These are phyloP conservation scores for Canavalia ensiformis DNA, from an alignment of 306 rosid genomes.

Conservation along the genomic window DNA sequence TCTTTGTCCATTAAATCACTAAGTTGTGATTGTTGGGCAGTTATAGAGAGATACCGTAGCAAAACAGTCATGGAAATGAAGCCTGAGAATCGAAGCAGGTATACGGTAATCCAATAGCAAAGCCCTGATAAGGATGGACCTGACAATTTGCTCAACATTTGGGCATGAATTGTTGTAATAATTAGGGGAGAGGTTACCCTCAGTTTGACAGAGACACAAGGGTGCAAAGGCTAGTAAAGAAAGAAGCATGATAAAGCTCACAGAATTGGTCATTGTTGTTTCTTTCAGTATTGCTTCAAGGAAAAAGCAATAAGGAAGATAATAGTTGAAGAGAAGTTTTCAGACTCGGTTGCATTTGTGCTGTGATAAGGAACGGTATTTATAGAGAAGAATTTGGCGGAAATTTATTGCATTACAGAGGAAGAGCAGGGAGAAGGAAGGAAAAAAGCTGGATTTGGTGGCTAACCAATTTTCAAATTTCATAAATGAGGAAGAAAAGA, in stretches of 20 bases:
- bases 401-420: constrained; percentile 31
- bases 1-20: background rate
- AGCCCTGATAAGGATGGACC: constrained; percentile 72
- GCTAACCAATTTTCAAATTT: constrained; percentile 48
- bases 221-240: constrained; percentile 73
- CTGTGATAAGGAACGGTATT: constrained; percentile 52
- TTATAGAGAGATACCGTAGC: constrained; percentile 66
- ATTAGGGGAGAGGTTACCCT: constrained; percentile 80
- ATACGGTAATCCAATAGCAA: constrained; percentile 72
- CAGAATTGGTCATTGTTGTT: constrained; percentile 60
- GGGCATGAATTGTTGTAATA: constrained; percentile 91
- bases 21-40: background rate
- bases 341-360: constrained; percentile 38
- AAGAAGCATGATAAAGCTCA: constrained; percentile 58
- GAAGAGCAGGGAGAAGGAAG: constrained; percentile 5
- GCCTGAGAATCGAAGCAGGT: constrained; percentile 87
- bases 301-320: constrained; percentile 31
- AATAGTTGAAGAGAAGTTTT: constrained; percentile 32
- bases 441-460: constrained; percentile 66
- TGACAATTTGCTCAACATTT: constrained; percentile 70
- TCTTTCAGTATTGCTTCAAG: constrained; percentile 26
- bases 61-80: constrained; percentile 94
- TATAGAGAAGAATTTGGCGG: constrained; percentile 51
- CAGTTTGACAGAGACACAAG: constrained; percentile 55
- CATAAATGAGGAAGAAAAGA: constrained; percentile 10